Conservation (phyloP, 2,329 filamentous ascomycete genomes). For the Hansfordia pulvinata region DNA sequence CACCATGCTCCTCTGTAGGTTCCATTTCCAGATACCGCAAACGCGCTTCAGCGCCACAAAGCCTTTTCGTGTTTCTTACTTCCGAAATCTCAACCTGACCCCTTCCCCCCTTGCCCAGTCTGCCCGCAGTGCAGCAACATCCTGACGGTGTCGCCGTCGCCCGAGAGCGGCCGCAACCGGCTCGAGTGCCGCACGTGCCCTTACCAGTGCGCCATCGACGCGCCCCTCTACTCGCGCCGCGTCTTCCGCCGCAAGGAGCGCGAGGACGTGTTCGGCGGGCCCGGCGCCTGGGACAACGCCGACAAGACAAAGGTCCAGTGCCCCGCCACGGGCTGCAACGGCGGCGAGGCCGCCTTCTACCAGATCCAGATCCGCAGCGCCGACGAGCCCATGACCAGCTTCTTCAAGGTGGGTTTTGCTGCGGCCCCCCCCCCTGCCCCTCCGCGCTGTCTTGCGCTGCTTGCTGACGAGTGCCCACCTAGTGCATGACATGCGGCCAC, state of each 20-base stretch:
- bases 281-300: constrained; percentile 81
- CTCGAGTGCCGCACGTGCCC: constrained; percentile 94
- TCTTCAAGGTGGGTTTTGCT: constrained; percentile 65
- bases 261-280: constrained; percentile 81
- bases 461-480: constrained; percentile 9
- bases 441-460: not conserved
- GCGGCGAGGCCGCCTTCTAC: constrained; percentile 81
- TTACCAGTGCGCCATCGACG: constrained; percentile 73
- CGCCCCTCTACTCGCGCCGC: constrained; percentile 68
- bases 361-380: constrained; percentile 96
- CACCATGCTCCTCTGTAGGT: constrained; percentile 58
- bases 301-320: constrained; percentile 78
- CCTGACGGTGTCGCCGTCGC: constrained; percentile 53
- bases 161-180: constrained; percentile 52
- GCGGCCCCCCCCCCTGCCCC: not conserved
- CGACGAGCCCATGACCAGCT: constrained; percentile 96
- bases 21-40: no score
- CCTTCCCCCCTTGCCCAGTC: constrained; percentile 65
- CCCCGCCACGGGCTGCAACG: constrained; percentile 65
- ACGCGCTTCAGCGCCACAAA: no score
- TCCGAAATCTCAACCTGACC: no score
- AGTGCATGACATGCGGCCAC: constrained; percentile 55
- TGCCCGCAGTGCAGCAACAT: constrained; percentile 77
- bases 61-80: no score
- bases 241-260: constrained; percentile 78